Base-by-base conservation (phyloP, 805 yeast genomes). In the Kodamaea nitidulidarum region DNA sequence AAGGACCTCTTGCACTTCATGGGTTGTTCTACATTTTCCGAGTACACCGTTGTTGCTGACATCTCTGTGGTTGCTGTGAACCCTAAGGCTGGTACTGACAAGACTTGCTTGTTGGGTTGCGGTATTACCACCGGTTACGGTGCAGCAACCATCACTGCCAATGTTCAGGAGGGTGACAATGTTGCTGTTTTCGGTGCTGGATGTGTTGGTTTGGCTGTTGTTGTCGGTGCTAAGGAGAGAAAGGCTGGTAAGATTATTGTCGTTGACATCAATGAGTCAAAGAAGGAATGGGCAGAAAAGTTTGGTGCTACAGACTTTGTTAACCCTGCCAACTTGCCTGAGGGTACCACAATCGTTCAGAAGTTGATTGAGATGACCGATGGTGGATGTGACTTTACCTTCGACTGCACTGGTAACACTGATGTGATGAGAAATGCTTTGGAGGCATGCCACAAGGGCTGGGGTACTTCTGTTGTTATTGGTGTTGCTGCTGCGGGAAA, bases 401-500 rank as follows among this genome's bases (percentile, higher is more conserved):
- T 93, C 58, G 98, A 93, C 73, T 90, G 98, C 73, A 93, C 98
- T 38, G 99, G 99, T 70, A 93, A 91, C 59, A 90, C 82, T 46
- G 65, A 77, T 33, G 98, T 93, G 36, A 93, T 93, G 99, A 82
- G 98, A 71, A 73, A 80, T 58, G 98, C 98, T 20, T 75, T 93
- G 50, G 98, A 93, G 73, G 86, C 95, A 15, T 88, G 96, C 64
- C 98, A 93, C 73, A 91, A 90, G 69, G 99, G 99, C 49, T 93
- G 98, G 97, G 99, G 99, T 67, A 80, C 82, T 59, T 88, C 96
- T 15, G 76, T 91, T 52, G 73, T 93, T 55, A 93, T 93, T 60
- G 98, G 98, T 64, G 99, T 93, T 52, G 99, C 98, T 35, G 95
- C 96, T 51, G 95, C 97, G 29, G 99, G 98, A 50, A 75, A 88